A percentile compares a stretch with the other conserved stretches of the same genome.
These are phyloP conservation scores for Tympanopsis confertula DNA, from an alignment of 2,329 filamentous ascomycete genomes.

Conservation along the genomic window DNA sequence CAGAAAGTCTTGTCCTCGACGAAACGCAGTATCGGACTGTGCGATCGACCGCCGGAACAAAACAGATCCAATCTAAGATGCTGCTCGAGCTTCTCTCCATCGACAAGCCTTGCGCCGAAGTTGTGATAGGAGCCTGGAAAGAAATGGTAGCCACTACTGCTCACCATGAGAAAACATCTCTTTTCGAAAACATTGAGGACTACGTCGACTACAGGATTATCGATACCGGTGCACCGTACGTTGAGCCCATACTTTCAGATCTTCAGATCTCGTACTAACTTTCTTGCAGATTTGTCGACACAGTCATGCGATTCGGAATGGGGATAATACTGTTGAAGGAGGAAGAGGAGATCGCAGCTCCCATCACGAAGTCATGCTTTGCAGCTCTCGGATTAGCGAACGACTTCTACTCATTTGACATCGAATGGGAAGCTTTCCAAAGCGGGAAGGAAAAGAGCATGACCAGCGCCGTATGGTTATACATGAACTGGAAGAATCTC, in stretches of 20 bases:
- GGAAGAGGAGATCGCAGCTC: background rate
- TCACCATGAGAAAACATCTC: background rate
- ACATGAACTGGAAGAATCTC: background rate
- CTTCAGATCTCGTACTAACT: too few species aligned
- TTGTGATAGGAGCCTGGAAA: slow-evolving; percentile 1
- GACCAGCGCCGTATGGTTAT: background rate
- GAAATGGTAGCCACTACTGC: background rate
- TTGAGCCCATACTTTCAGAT: background rate
- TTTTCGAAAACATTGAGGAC: background rate
- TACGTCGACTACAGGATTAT: background rate
- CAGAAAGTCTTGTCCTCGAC: background rate
- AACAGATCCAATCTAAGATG: background rate
- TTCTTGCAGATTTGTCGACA: background rate
- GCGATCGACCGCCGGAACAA: background rate
- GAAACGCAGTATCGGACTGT: background rate
- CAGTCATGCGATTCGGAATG: background rate
- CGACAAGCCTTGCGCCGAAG: background rate
- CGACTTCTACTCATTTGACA: background rate
- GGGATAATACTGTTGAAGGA: background rate
- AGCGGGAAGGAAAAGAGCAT: background rate
- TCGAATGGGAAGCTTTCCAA: background rate
- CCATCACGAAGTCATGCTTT: background rate
- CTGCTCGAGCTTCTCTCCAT: background rate
- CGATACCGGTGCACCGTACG: background rate
- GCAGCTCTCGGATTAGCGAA: background rate